Evolutionary conservation across 2,329 filamentous ascomycete genomes (phyloP).

Genomic region (Ceratocystis diversiconidia): DNA sequence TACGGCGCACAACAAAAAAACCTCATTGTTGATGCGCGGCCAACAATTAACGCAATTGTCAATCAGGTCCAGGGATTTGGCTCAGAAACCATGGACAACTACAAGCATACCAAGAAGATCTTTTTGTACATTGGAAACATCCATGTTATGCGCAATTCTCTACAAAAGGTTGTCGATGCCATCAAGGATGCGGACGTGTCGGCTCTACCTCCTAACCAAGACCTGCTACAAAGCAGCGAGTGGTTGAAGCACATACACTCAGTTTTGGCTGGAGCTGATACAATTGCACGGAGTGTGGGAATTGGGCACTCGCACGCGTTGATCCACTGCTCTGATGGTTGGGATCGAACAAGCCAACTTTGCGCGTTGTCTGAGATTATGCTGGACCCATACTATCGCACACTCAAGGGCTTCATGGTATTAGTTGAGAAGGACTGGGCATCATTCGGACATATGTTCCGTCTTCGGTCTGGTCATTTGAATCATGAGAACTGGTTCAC

Average conservation of each 20-base stretch:
- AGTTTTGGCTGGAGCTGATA: constrained; percentile 67
- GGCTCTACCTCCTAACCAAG: constrained; percentile 64
- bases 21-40: constrained; percentile 87
- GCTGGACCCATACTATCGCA: constrained; percentile 89
- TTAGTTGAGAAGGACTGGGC: constrained; percentile 96
- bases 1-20: constrained; percentile 92
- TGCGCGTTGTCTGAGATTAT: constrained; percentile 85
- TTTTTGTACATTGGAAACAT: constrained; percentile 97
- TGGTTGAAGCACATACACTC: constrained; percentile 85
- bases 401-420: constrained; percentile 85
- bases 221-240: constrained; percentile 65
- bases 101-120: constrained; percentile 77
- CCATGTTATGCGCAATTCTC: constrained; percentile 87
- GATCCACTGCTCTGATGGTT: constrained; percentile 96
- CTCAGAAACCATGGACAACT: constrained; percentile 96
- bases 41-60: constrained; percentile 82
- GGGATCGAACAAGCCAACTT: constrained; percentile 92
- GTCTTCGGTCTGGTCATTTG: constrained; percentile 74
- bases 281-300: constrained; percentile 78
- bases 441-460: constrained; percentile 95
- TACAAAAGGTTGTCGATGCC: constrained; percentile 73
- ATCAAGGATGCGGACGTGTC: constrained; percentile 87
- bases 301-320: constrained; percentile 88
- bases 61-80: constrained; percentile 90
- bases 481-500: constrained; percentile 90